Conservation (phyloP, 2,329 filamentous ascomycete species). For the Rhynchosporium graminicola region DNA sequence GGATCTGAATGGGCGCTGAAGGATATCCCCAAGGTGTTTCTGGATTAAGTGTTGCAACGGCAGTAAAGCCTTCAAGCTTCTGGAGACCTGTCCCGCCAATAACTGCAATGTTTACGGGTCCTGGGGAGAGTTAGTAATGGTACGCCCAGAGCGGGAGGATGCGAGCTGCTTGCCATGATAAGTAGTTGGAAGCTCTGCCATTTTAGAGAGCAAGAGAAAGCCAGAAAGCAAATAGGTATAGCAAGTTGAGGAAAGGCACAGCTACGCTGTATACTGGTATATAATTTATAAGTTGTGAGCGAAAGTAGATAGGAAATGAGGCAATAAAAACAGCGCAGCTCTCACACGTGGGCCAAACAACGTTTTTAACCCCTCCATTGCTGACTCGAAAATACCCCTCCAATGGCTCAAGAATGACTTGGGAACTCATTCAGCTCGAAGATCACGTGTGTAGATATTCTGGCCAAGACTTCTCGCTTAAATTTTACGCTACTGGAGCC, state of each 20-base stretch:
- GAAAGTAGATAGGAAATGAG: background rate
- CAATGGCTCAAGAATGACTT: slow-evolving; percentile 7
- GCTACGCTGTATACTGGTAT: background rate
- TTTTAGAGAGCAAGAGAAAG: slow-evolving; percentile 16
- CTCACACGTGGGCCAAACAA: slow-evolving; percentile 20
- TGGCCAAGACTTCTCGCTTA: slow-evolving; percentile 11
- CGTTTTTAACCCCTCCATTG: slow-evolving; percentile 17
- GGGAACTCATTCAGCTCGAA: background rate
- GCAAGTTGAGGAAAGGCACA: background rate
- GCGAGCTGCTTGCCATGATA: slow-evolving; percentile 27
- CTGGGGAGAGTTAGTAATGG: slow-evolving; percentile 43
- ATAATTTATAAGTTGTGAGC: background rate
- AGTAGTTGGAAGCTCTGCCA: slow-evolving; percentile 35
- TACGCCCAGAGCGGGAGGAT: background rate
- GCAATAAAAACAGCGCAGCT: slow-evolving; percentile 4
- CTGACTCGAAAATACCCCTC: slow-evolving; percentile 14
- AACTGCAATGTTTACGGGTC: slow-evolving; percentile 78
- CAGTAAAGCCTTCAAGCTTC: slow-evolving; percentile 82
- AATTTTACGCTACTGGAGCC: background rate
- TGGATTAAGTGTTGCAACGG: slow-evolving; percentile 75
- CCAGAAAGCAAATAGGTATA: background rate
- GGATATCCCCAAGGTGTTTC: slow-evolving; percentile 87
- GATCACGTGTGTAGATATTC: background rate
- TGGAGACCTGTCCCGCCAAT: slow-evolving; percentile 92
- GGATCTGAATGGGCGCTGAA: slow-evolving; percentile 75